A percentile compares a stretch with the other conserved stretches of the same genome.
These are phyloP conservation scores for Kondoa subrosea DNA, from an alignment of 768 basidiomycete species.

Conservation along the genomic window DNA sequence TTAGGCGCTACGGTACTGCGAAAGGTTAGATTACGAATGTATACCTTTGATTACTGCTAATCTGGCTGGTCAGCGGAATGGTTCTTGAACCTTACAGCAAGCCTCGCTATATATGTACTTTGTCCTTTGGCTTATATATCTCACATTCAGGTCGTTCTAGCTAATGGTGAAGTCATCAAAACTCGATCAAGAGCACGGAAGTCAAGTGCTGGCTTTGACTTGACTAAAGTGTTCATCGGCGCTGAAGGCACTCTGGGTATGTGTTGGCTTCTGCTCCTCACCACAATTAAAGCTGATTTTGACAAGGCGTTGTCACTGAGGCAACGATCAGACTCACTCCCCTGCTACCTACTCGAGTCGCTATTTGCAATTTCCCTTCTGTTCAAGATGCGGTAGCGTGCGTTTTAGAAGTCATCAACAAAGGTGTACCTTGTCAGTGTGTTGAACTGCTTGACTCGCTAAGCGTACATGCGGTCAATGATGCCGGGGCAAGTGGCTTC, in stretches of 20 bases:
- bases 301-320: slow-evolving; percentile 72
- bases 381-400: slow-evolving; percentile 62
- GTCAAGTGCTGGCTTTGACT: slow-evolving; percentile 69
- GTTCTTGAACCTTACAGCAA: background rate
- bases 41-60: slow-evolving; percentile 11
- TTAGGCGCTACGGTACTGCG: slow-evolving; percentile 4
- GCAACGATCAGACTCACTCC: slow-evolving; percentile 74
- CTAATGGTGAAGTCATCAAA: slow-evolving; percentile 76
- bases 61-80: background rate
- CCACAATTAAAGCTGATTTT: no score
- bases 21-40: background rate
- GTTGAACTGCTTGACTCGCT: slow-evolving; percentile 69
- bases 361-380: slow-evolving; percentile 68
- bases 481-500: slow-evolving; percentile 44
- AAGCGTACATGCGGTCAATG: slow-evolving; percentile 62
- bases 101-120: background rate
- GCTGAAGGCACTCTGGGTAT: slow-evolving; percentile 59
- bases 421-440: slow-evolving; percentile 60
- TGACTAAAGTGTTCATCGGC: slow-evolving; percentile 26
- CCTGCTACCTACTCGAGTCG: slow-evolving; percentile 62
- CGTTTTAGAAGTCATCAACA: slow-evolving; percentile 60
- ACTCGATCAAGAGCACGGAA: slow-evolving; percentile 52
- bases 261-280: no score
- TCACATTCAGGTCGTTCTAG: slow-evolving; percentile 80
- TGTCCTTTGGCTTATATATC: slow-evolving; percentile 37